Conservation (phyloP, 2,329 filamentous ascomycete genomes). For the Parastagonospora avenae region DNA sequence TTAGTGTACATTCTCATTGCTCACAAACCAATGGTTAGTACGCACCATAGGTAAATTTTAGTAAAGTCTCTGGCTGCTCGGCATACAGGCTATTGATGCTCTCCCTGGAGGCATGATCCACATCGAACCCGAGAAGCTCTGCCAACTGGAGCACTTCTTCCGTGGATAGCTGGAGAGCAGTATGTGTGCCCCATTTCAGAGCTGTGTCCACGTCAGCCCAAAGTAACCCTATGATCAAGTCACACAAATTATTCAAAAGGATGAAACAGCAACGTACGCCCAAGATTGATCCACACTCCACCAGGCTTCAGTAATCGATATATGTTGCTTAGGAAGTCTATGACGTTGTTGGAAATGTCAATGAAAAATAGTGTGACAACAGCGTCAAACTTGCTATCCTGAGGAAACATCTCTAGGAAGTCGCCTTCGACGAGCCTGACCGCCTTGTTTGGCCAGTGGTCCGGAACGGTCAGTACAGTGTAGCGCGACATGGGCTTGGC, state of each 20-base stretch:
- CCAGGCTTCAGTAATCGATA: slow-evolving; percentile 10
- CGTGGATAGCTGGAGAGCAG: slow-evolving; percentile 9
- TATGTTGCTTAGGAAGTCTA: slow-evolving; percentile 10
- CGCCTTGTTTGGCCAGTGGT: slow-evolving; percentile 10
- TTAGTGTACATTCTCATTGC: too few relatives aligned
- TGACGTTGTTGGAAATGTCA: slow-evolving; percentile 8
- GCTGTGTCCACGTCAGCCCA: slow-evolving; percentile 7
- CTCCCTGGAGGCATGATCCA: slow-evolving; percentile 10
- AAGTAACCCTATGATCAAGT: too few relatives aligned
- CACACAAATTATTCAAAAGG: too few relatives aligned
- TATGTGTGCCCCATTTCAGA: slow-evolving; percentile 11
- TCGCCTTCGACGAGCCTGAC: slow-evolving; percentile 10
- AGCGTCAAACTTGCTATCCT: slow-evolving; percentile 7
- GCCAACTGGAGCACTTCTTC: slow-evolving; percentile 9
- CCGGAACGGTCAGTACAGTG: slow-evolving; percentile 4
- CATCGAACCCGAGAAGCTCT: slow-evolving; percentile 8
- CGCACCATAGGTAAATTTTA: slow-evolving; percentile 10
- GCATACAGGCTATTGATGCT: slow-evolving; percentile 8
- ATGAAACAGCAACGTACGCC: slow-evolving; percentile 8
- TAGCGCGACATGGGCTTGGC: slow-evolving; percentile 7
- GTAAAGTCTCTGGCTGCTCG: slow-evolving; percentile 8
- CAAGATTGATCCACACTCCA: slow-evolving; percentile 10
- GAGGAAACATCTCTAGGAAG: slow-evolving; percentile 8
- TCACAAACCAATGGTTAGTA: not conserved
- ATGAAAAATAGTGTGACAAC: slow-evolving; percentile 8